A percentile compares a stretch with the other conserved stretches of the same genome.
phyloP scores from a whole-genome alignment of 164 flowering plant species.

The Vitis rotundifolia region DNA sequence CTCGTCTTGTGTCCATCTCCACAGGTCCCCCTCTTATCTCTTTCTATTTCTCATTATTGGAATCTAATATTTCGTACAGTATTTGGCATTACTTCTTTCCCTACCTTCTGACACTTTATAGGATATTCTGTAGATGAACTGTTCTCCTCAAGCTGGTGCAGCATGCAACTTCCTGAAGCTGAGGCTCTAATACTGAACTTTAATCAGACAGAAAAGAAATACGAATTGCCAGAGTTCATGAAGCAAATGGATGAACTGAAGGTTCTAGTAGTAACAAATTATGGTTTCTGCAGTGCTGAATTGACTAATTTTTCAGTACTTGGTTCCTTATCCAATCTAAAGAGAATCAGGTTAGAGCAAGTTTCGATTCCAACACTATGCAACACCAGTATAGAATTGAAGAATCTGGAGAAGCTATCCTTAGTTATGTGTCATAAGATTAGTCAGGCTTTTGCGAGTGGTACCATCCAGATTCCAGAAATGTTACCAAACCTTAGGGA shows the following conservation, averaged over 20 bases:
- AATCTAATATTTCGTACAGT: too few relatives aligned
- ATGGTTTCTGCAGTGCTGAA: slow-evolving; percentile 20
- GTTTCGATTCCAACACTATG: slow-evolving; percentile 21
- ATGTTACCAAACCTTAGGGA: slow-evolving; percentile 35
- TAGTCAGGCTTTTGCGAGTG: slow-evolving; percentile 18
- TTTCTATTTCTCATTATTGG: too few relatives aligned
- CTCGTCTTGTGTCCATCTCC: too few relatives aligned
- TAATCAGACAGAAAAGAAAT: slow-evolving; percentile 6
- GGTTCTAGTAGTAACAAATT: slow-evolving; percentile 24
- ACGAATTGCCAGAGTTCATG: slow-evolving; percentile 27
- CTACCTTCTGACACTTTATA: neutral
- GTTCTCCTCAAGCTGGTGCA: slow-evolving; percentile 25
- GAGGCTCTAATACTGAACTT: slow-evolving; percentile 27
- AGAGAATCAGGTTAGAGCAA: slow-evolving; percentile 34
- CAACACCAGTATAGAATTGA: slow-evolving; percentile 4
- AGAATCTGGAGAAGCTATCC: slow-evolving; percentile 36
- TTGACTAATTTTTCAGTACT: slow-evolving; percentile 21
- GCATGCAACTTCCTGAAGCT: slow-evolving; percentile 19
- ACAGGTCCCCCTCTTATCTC: too few relatives aligned
- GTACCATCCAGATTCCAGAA: slow-evolving; percentile 3
- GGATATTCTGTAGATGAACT: slow-evolving; percentile 17
- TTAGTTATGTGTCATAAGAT: slow-evolving; percentile 31
- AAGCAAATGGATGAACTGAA: slow-evolving; percentile 22
- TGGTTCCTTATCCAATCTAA: slow-evolving; percentile 19
- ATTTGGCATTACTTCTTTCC: too few relatives aligned